These are phyloP conservation scores for Rhizopogon salebrosus DNA, from an alignment of 768 basidiomycete species.

Conservation along the genomic window DNA sequence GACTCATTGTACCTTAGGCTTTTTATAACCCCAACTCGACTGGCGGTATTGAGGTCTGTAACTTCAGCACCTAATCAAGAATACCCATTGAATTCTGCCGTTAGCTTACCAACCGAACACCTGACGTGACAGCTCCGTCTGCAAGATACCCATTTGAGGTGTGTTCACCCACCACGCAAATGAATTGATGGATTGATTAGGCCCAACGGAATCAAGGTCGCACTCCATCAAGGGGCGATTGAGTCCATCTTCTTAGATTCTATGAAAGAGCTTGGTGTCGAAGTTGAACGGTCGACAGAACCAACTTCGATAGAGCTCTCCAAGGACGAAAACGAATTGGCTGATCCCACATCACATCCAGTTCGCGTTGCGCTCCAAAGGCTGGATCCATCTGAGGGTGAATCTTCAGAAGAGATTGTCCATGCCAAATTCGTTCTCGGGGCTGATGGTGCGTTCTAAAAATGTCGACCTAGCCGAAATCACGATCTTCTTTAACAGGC, in stretches of 20 bases:
- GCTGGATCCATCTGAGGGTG: constrained; percentile 23
- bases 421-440: constrained; percentile 74
- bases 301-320: constrained; percentile 27
- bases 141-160: constrained; percentile 74
- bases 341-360: constrained; percentile 16
- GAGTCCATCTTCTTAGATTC: constrained; percentile 30
- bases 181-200: not conserved
- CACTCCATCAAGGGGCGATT: constrained; percentile 30
- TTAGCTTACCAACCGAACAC: constrained; percentile 56
- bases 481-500: constrained; percentile 33
- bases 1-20: constrained; percentile 37
- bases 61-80: not conserved
- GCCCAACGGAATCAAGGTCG: constrained; percentile 15
- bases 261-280: constrained; percentile 22
- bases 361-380: constrained; percentile 18
- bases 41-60: constrained; percentile 55
- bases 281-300: constrained; percentile 28
- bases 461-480: not conserved
- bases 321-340: constrained; percentile 14
- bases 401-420: constrained; percentile 47
- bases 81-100: not conserved
- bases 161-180: constrained; percentile 2
- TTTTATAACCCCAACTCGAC: constrained; percentile 65
- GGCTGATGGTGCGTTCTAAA: constrained; percentile 50
- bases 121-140: constrained; percentile 54